Evolutionary conservation across 2,329 filamentous ascomycete species (phyloP).

Genomic region (Penicillium palitans): DNA sequence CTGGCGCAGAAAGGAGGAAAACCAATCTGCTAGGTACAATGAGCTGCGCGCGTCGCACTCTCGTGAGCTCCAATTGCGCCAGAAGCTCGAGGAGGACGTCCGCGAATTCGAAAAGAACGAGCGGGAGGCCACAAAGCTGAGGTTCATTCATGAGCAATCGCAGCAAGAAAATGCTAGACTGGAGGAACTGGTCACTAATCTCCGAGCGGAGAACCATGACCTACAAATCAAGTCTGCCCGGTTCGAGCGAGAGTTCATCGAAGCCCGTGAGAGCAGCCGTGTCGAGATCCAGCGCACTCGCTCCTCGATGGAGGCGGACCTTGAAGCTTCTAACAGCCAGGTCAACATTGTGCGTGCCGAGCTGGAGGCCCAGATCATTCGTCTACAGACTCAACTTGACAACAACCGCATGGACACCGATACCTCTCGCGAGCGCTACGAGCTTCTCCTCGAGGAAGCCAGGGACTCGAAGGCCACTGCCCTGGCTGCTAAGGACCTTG

Average conservation of each 20-base stretch:
- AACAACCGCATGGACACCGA: constrained; percentile 76
- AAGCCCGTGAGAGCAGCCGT: constrained; percentile 75
- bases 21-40: constrained; percentile 56
- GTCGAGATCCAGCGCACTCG: constrained; percentile 80
- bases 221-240: constrained; percentile 68
- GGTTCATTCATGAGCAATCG: constrained; percentile 71
- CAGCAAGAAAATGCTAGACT: constrained; percentile 64
- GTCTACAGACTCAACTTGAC: constrained; percentile 73
- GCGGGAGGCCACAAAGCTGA: constrained; percentile 73
- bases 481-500: constrained; percentile 55
- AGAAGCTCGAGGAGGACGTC: constrained; percentile 62
- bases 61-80: constrained; percentile 66
- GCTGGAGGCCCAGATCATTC: constrained; percentile 74
- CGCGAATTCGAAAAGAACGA: constrained; percentile 67
- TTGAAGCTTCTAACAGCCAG: constrained; percentile 81
- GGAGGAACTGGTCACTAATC: constrained; percentile 53
- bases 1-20: constrained; percentile 68
- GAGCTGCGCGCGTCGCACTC: constrained; percentile 59
- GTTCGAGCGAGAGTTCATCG: constrained; percentile 78
- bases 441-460: constrained; percentile 81
- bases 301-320: constrained; percentile 73
- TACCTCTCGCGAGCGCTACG: constrained; percentile 74
- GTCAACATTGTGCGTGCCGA: constrained; percentile 80
- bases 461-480: constrained; percentile 66
- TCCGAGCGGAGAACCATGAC: constrained; percentile 61